Percentiles rank a stretch among this genome's conserved stretches.
phyloP scores from a whole-genome alignment of 495 filamentous ascomycete genomes.

The Penicillium pulvis region DNA sequence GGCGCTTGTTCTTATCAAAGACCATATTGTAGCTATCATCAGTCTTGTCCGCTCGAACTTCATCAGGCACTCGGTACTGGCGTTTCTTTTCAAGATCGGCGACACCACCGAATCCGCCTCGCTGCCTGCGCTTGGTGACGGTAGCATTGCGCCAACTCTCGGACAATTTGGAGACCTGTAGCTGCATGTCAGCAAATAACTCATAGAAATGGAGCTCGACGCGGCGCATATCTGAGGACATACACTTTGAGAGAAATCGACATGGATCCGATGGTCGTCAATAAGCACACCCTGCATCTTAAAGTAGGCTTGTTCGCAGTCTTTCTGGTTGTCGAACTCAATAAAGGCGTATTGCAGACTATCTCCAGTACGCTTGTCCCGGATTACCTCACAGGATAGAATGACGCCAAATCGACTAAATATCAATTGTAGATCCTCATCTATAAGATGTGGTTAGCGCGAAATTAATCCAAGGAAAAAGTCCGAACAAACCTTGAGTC shows the following conservation, averaged over 20 bases:
- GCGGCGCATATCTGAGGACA: constrained; percentile 18
- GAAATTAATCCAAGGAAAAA: background rate
- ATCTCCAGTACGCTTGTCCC: constrained; percentile 91
- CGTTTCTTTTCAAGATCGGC: constrained; percentile 82
- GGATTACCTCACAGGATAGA: constrained; percentile 92
- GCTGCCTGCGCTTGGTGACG: constrained; percentile 74
- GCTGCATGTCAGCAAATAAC: constrained; percentile 24
- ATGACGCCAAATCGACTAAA: constrained; percentile 98
- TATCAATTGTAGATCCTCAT: constrained; percentile 91
- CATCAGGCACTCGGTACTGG: constrained; percentile 75
- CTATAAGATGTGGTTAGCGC: constrained; percentile 34
- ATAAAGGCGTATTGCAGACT: constrained; percentile 98
- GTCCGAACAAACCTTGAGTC: constrained; percentile 62
- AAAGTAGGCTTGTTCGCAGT: constrained; percentile 94
- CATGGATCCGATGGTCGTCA: constrained; percentile 96
- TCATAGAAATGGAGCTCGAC: background rate
- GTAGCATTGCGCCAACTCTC: constrained; percentile 87
- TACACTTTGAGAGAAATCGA: constrained; percentile 97
- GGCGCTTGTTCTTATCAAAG: constrained; percentile 63
- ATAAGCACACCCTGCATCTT: constrained; percentile 98
- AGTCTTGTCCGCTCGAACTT: constrained; percentile 48
- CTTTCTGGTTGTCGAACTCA: constrained; percentile 88
- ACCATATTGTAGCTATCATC: constrained; percentile 74
- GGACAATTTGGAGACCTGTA: constrained; percentile 76
- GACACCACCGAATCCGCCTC: constrained; percentile 90